Conservation (phyloP, 257 asterid species). For the Rubia yunnanensis region DNA sequence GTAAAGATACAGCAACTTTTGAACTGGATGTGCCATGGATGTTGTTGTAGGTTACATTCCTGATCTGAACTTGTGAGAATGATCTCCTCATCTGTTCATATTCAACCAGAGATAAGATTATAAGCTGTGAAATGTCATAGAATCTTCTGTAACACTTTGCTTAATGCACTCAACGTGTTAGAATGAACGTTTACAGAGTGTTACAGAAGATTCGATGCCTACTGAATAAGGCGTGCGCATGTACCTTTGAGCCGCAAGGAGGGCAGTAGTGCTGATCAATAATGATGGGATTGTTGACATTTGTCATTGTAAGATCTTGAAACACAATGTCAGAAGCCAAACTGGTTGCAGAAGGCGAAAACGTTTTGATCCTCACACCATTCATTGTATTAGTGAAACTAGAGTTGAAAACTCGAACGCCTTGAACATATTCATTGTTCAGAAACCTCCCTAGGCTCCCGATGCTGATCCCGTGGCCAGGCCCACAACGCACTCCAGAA, state of each 20-base stretch:
- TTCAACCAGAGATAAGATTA: not conserved
- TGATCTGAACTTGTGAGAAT: slow-evolving; percentile 36
- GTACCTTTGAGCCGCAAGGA: slow-evolving; percentile 29
- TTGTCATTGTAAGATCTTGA: slow-evolving; percentile 35
- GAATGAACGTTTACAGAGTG: too few relatives aligned
- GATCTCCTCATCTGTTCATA: not conserved
- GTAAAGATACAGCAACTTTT: slow-evolving; percentile 31
- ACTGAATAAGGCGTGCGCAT: not conserved
- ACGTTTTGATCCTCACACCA: slow-evolving; percentile 68
- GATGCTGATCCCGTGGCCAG: slow-evolving; percentile 72
- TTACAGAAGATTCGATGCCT: not conserved
- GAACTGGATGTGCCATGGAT: slow-evolving; percentile 52
- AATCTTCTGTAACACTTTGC: too few relatives aligned
- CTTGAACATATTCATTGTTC: slow-evolving; percentile 26
- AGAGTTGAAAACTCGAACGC: slow-evolving; percentile 31
- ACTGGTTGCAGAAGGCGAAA: slow-evolving; percentile 35
- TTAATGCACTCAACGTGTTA: too few relatives aligned
- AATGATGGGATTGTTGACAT: slow-evolving; percentile 46
- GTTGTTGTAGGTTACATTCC: slow-evolving; percentile 44
- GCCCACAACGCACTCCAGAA: slow-evolving; percentile 41
- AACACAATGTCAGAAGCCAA: slow-evolving; percentile 34
- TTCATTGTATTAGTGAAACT: slow-evolving; percentile 40
- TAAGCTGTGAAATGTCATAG: not conserved
- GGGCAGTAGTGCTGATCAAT: slow-evolving; percentile 73
- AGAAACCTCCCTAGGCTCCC: slow-evolving; percentile 49